Percentiles rank a stretch among this genome's conserved stretches.
These are phyloP conservation scores for Pyricularia pennisetigena DNA, from an alignment of 2,329 filamentous ascomycete genomes.

Conservation along the genomic window DNA sequence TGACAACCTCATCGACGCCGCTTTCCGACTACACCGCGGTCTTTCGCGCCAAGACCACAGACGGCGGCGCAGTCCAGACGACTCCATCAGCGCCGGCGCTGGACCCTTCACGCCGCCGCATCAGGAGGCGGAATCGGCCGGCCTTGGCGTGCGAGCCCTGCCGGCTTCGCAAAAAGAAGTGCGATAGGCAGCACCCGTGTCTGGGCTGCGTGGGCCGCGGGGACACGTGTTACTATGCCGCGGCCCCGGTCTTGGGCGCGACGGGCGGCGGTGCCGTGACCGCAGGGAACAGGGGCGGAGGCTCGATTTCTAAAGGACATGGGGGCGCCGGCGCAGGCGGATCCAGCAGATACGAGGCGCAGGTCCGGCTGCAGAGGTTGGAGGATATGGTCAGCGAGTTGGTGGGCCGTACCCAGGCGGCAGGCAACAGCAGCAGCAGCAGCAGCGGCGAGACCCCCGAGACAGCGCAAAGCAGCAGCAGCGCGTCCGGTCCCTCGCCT, in stretches of 20 bases:
- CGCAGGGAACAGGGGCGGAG: conserved; percentile 17
- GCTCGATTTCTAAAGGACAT: conserved; percentile 16
- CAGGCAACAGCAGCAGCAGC: background rate
- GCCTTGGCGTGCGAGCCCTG: conserved; percentile 39
- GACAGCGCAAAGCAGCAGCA: background rate
- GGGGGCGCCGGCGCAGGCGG: too few species aligned
- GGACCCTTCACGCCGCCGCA: conserved; percentile 11
- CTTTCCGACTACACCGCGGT: conserved; percentile 11
- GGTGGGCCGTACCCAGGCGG: conserved; percentile 26
- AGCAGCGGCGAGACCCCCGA: background rate
- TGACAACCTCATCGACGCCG: background rate
- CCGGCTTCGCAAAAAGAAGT: conserved; percentile 45
- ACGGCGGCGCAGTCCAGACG: background rate
- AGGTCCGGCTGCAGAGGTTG: conserved; percentile 36
- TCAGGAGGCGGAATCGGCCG: conserved; percentile 27
- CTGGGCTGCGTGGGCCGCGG: conserved; percentile 41
- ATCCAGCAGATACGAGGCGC: conserved; percentile 21
- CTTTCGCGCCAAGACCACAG: conserved; percentile 8
- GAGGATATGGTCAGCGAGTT: conserved; percentile 49
- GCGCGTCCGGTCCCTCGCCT: background rate
- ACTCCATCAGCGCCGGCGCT: background rate
- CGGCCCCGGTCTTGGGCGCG: conserved; percentile 17
- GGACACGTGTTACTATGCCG: conserved; percentile 38
- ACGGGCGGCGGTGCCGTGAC: background rate
- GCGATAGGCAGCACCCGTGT: conserved; percentile 42